phyloP scores from a whole-genome alignment of 805 yeast genomes.

The Ogataea zsoltii region DNA sequence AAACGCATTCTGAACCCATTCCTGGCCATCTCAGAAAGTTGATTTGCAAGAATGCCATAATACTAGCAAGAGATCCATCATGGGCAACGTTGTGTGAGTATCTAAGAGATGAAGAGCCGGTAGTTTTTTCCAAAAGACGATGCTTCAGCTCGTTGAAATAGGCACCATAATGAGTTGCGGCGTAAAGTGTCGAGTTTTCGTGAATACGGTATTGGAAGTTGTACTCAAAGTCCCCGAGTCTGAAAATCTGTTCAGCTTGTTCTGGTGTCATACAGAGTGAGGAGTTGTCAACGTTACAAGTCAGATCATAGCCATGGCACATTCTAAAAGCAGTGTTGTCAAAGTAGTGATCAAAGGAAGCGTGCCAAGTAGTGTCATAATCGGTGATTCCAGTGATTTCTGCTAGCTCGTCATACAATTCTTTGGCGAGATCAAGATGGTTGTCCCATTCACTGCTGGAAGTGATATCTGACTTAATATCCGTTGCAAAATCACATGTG shows the following conservation, averaged over 20 bases:
- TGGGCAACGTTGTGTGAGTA: constrained; percentile 46
- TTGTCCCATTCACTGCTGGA: constrained; percentile 36
- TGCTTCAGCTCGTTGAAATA: constrained; percentile 38
- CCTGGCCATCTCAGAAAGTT: constrained; percentile 46
- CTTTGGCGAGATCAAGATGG: constrained; percentile 35
- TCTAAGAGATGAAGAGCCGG: constrained; percentile 30
- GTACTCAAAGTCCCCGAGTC: constrained; percentile 46
- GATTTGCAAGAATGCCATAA: constrained; percentile 38
- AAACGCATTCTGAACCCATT: constrained; percentile 45
- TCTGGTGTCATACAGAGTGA: constrained; percentile 30
- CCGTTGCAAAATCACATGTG: constrained; percentile 35
- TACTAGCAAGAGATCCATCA: constrained; percentile 39
- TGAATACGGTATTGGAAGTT: constrained; percentile 39
- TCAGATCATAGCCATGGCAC: constrained; percentile 38
- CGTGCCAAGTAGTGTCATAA: constrained; percentile 25
- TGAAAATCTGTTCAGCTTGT: constrained; percentile 41
- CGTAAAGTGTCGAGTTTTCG: constrained; percentile 37
- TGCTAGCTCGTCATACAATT: constrained; percentile 31
- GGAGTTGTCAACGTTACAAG: constrained; percentile 24
- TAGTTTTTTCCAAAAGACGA: constrained; percentile 30
- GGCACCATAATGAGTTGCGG: constrained; percentile 37
- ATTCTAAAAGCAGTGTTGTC: constrained; percentile 42
- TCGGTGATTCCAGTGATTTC: constrained; percentile 30
- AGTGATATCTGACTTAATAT: constrained; percentile 28
- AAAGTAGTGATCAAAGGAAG: constrained; percentile 40